Percentiles rank a stretch among this genome's conserved stretches.
These are phyloP conservation scores for Leishmania lainsoni DNA, from an alignment of 208 protist species.

Conservation along the genomic window DNA sequence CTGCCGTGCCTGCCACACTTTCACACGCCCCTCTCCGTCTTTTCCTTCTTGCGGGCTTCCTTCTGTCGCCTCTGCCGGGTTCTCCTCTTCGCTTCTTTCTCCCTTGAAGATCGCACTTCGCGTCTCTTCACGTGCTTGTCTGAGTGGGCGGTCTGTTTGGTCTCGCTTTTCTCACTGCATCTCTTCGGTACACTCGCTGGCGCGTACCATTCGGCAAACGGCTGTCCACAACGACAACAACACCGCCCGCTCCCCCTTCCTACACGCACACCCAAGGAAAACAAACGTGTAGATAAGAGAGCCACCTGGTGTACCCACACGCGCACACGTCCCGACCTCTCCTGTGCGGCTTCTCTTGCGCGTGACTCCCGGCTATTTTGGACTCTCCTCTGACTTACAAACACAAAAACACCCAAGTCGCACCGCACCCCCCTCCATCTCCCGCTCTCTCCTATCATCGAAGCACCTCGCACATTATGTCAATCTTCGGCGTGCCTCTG, in stretches of 20 bases:
- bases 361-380: not conserved
- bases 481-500: constrained; percentile 81
- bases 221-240: not conserved
- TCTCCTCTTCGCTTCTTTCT: not conserved
- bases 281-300: constrained; percentile 17
- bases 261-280: not conserved
- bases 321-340: not conserved
- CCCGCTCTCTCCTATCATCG: not conserved
- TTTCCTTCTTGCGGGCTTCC: not conserved
- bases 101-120: not conserved
- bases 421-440: too few relatives aligned
- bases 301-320: constrained; percentile 4
- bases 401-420: constrained; percentile 1
- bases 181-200: not conserved
- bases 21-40: not conserved
- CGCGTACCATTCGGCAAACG: not conserved
- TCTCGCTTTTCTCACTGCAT: not conserved
- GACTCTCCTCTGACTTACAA: not conserved
- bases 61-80: not conserved
- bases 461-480: constrained; percentile 43
- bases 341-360: not conserved
- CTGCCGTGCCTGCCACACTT: not conserved
- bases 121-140: not conserved
- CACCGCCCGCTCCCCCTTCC: not conserved
- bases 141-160: not conserved